phyloP scores from a whole-genome alignment of 2,329 filamentous ascomycete species.

The Diaporthe citriasiana region DNA sequence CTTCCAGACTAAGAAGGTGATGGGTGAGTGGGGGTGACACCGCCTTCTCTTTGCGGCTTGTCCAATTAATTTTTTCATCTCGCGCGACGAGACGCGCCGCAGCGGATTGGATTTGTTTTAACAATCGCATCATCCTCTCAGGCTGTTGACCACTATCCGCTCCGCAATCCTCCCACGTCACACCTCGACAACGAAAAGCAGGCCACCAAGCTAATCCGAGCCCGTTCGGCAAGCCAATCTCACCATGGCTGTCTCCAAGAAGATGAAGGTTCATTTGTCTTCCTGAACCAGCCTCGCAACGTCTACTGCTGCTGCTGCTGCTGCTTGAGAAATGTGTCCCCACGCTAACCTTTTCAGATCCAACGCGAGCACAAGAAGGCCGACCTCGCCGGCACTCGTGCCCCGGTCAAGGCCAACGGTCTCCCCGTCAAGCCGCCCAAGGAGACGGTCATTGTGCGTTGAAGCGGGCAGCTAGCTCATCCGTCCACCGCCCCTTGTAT shows the following conservation, averaged over 20 bases:
- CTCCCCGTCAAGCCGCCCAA: constrained; percentile 68
- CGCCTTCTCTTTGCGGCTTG: constrained; percentile 20
- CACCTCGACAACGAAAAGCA: neutral
- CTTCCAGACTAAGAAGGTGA: neutral
- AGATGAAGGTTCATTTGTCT: constrained; percentile 41
- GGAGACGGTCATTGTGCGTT: constrained; percentile 62
- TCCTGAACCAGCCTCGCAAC: constrained; percentile 3
- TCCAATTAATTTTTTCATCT: neutral
- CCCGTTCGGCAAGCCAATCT: neutral
- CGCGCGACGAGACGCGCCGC: constrained; percentile 6
- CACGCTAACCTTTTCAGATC: constrained; percentile 52
- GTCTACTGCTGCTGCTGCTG: constrained; percentile 21
- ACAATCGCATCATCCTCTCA: neutral
- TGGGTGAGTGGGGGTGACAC: neutral
- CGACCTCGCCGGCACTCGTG: constrained; percentile 67
- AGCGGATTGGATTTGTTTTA: neutral
- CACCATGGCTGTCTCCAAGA: constrained; percentile 51
- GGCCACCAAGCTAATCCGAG: neutral
- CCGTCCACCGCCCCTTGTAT: neutral
- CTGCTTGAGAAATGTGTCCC: neutral
- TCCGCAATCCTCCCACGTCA: neutral
- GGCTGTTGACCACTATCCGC: neutral
- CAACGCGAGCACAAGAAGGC: constrained; percentile 69
- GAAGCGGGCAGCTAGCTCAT: constrained; percentile 35
- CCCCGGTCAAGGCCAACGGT: constrained; percentile 67